Evolutionary conservation across 2,329 filamentous ascomycete species (phyloP).

Genomic region (Helotiales sp.): DNA sequence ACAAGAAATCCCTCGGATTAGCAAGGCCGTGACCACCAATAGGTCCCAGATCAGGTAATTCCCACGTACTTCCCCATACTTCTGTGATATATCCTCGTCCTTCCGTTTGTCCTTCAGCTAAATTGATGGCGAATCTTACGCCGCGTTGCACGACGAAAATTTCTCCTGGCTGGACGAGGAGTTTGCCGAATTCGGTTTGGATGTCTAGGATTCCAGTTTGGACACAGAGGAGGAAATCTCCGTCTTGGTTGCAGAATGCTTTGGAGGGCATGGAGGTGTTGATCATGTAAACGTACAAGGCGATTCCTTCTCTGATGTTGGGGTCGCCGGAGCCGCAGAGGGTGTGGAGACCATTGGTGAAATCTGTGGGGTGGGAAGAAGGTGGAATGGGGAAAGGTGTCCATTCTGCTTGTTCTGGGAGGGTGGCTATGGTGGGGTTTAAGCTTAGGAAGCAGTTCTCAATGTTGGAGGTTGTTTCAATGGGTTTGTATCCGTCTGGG

Average conservation of each 20-base stretch:
- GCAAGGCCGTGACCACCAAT: constrained; percentile 65
- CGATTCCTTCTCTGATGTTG: constrained; percentile 48
- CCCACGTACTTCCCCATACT: constrained; percentile 62
- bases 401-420: constrained; percentile 49
- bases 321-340: constrained; percentile 50
- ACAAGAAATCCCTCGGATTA: constrained; percentile 64
- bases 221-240: constrained; percentile 63
- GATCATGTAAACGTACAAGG: constrained; percentile 49
- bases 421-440: constrained; percentile 46
- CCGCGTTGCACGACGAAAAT: constrained; percentile 65
- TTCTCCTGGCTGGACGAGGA: constrained; percentile 61
- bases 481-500: constrained; percentile 50
- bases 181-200: constrained; percentile 52
- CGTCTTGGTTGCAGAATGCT: constrained; percentile 56
- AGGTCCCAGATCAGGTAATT: constrained; percentile 64
- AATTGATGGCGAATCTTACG: constrained; percentile 58
- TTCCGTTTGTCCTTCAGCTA: constrained; percentile 50
- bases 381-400: constrained; percentile 40
- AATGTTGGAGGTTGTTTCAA: constrained; percentile 61
- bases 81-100: constrained; percentile 65
- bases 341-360: constrained; percentile 48
- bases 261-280: constrained; percentile 46
- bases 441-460: constrained; percentile 63
- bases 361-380: constrained; percentile 52
- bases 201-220: constrained; percentile 59